Evolutionary conservation across 257 asterid species (phyloP).

Genomic region (Solanum phureja): DNA sequence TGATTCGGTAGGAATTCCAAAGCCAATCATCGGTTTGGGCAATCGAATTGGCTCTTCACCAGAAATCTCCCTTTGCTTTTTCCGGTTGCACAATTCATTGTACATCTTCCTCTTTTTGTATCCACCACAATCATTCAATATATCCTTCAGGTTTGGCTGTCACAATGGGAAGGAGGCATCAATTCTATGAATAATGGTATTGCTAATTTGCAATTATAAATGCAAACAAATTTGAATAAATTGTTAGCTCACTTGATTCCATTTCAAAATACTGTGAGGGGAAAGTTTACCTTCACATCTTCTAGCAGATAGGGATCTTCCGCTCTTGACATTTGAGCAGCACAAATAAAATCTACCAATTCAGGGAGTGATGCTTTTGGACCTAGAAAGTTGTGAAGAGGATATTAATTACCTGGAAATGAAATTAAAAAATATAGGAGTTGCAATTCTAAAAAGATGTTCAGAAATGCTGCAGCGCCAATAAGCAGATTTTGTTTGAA

Average conservation of each 20-base stretch:
- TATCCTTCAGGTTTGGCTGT: constrained; percentile 21
- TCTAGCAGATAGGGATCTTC: constrained; percentile 36
- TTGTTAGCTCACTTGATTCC: background rate
- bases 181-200: background rate
- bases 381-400: constrained; percentile 29
- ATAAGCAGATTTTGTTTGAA: background rate
- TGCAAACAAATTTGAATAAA: background rate
- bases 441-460: background rate
- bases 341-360: constrained; percentile 59
- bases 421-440: background rate
- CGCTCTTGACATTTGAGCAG: constrained; percentile 75
- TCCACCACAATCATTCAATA: constrained; percentile 3
- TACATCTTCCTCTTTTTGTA: constrained; percentile 13
- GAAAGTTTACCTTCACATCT: constrained; percentile 47
- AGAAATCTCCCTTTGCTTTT: constrained; percentile 6
- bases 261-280: background rate
- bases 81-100: constrained; percentile 3
- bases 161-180: background rate
- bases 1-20: constrained; percentile 22
- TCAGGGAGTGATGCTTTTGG: constrained; percentile 43
- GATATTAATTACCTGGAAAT: background rate
- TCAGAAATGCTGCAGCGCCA: background rate
- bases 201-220: background rate
- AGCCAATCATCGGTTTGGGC: constrained; percentile 37
- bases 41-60: constrained; percentile 19